A percentile compares a stretch with the other conserved stretches of the same genome.
phyloP scores from a whole-genome alignment of 495 filamentous ascomycete species.

The Aspergillus affinis region DNA sequence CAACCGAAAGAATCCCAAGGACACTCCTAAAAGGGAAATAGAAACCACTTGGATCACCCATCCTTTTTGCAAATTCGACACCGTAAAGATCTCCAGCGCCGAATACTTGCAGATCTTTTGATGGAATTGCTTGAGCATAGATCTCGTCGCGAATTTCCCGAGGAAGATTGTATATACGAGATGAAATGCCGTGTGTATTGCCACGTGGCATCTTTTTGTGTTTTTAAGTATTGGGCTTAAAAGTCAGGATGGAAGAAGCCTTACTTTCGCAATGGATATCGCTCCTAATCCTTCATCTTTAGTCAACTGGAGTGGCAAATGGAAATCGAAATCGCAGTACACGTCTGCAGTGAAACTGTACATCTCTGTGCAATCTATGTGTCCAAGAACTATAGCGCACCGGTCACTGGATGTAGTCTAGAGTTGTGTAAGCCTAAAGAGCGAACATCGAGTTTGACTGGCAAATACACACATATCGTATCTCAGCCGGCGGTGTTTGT shows the following conservation, averaged over 20 bases:
- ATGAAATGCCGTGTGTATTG: not conserved
- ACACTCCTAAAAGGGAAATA: constrained; percentile 4
- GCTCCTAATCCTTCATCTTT: constrained; percentile 2
- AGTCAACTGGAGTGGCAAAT: constrained; percentile 5
- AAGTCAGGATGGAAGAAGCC: constrained; percentile 1
- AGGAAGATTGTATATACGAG: not conserved
- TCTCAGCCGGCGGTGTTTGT: constrained; percentile 1
- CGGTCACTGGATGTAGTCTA: not conserved
- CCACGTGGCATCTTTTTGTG: constrained; percentile 1
- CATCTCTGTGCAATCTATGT: not conserved
- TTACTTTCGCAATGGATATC: constrained; percentile 3
- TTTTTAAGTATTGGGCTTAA: not conserved
- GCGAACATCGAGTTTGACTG: not conserved
- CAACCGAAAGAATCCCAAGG: constrained; percentile 1
- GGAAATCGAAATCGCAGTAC: constrained; percentile 3
- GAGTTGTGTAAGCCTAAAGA: not conserved
- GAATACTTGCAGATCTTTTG: not conserved
- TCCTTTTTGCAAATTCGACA: constrained; percentile 1
- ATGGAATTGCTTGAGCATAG: not conserved
- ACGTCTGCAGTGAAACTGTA: constrained; percentile 2
- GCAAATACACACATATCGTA: not conserved
- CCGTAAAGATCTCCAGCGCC: constrained; percentile 1
- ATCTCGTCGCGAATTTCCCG: constrained; percentile 1
- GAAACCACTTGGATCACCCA: constrained; percentile 2
- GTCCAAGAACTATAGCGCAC: constrained; percentile 2